phyloP scores from a whole-genome alignment of 352 stramenopile species.

The Globisporangium emineosum region DNA sequence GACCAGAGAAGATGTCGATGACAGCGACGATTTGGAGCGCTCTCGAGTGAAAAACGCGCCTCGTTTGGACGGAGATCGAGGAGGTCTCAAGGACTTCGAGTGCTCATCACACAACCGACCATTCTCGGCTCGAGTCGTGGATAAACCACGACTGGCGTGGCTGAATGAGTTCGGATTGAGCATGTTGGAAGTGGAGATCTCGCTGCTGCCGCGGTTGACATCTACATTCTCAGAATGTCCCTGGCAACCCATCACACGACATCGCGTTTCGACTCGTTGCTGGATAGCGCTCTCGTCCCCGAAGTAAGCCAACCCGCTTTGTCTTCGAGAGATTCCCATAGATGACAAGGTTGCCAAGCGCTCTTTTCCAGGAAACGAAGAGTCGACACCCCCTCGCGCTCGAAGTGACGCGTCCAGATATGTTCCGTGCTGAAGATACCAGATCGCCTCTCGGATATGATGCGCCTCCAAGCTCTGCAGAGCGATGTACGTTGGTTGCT shows the following conservation, averaged over 20 bases:
- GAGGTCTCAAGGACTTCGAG: constrained; percentile 15
- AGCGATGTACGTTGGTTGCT: constrained; percentile 57
- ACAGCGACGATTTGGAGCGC: constrained; percentile 20
- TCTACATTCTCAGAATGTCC: constrained; percentile 12
- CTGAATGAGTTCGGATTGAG: constrained; percentile 15
- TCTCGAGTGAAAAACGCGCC: constrained; percentile 24
- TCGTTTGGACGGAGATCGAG: constrained; percentile 33
- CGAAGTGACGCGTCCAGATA: constrained; percentile 39
- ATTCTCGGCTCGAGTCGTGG: constrained; percentile 5
- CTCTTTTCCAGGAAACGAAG: constrained; percentile 2
- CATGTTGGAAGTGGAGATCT: constrained; percentile 25
- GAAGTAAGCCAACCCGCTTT: constrained; percentile 34
- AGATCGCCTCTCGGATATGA: constrained; percentile 66
- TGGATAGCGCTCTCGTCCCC: constrained; percentile 34
- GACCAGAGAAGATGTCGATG: constrained; percentile 25
- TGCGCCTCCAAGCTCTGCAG: constrained; percentile 56
- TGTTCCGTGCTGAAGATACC: constrained; percentile 47
- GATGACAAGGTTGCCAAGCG: background rate
- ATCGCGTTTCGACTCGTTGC: constrained; percentile 44
- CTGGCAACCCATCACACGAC: constrained; percentile 48
- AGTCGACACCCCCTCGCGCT: constrained; percentile 11
- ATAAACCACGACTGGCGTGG: constrained; percentile 6
- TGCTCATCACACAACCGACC: constrained; percentile 36
- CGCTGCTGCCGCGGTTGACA: constrained; percentile 17
- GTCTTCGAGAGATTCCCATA: constrained; percentile 11